Conservation (phyloP, 306 rosid species). For the Mimosa bimucronata region DNA sequence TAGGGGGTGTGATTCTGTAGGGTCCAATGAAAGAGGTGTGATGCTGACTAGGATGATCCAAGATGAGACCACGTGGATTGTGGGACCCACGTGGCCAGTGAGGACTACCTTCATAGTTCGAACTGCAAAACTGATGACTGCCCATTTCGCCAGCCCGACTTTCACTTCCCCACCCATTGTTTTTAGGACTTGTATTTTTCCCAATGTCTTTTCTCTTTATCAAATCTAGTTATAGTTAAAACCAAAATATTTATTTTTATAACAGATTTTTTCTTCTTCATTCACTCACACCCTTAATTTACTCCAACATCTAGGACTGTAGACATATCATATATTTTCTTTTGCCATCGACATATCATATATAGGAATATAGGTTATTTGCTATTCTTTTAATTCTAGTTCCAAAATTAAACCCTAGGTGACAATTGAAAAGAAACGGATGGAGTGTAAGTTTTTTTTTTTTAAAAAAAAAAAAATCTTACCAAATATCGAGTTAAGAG, state of each 20-base stretch:
- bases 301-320: no score
- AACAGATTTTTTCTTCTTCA: neutral
- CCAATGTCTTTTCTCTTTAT: neutral
- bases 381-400: neutral
- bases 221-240: neutral
- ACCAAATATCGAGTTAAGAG: neutral
- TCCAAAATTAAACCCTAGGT: no score
- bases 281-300: no score
- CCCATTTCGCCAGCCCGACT: conserved; percentile 56
- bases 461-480: neutral
- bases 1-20: neutral
- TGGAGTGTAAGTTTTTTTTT: no score
- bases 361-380: neutral
- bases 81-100: conserved; percentile 21
- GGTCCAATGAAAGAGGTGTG: neutral
- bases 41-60: conserved; percentile 15
- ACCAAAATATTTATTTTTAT: neutral
- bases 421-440: neutral
- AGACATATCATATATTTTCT: no score
- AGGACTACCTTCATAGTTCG: conserved; percentile 30
- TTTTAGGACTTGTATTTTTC: neutral
- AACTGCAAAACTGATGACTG: conserved; percentile 41
- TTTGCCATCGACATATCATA: no score
- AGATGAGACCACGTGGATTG: conserved; percentile 50
- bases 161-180: neutral